Evolutionary conservation across 768 basidiomycete genomes (phyloP).

Genomic region (Ramaria sp.): DNA sequence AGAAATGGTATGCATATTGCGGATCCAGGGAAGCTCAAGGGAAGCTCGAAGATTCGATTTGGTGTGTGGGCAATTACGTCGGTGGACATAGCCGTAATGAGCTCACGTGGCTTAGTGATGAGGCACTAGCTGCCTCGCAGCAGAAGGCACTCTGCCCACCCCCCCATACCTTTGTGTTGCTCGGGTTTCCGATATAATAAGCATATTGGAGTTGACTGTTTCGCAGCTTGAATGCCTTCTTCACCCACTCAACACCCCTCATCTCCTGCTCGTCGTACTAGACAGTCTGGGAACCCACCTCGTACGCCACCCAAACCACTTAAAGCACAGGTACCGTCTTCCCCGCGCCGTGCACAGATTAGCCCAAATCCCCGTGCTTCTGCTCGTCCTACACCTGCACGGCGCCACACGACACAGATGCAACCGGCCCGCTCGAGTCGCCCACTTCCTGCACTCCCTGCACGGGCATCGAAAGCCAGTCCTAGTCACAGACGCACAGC

Average conservation of each 20-base stretch:
- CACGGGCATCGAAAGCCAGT: background rate
- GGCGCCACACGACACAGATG: conserved; percentile 2
- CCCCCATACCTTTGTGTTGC: too few relatives aligned
- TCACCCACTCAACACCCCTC: background rate
- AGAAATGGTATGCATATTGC: too few relatives aligned
- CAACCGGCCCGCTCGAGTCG: background rate
- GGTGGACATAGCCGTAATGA: too few relatives aligned
- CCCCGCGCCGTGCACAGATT: conserved; percentile 1
- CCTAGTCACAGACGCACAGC: background rate
- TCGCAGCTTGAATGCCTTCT: background rate
- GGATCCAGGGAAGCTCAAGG: too few relatives aligned
- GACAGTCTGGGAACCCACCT: background rate
- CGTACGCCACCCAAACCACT: background rate
- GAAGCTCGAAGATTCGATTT: too few relatives aligned
- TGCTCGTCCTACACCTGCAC: background rate
- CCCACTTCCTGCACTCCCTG: background rate
- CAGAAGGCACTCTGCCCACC: too few relatives aligned
- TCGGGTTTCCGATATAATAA: too few relatives aligned
- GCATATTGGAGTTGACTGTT: too few relatives aligned
- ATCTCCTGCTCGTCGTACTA: background rate
- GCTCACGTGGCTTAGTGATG: too few relatives aligned
- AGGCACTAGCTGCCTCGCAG: too few relatives aligned
- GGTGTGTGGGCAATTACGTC: too few relatives aligned
- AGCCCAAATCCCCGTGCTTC: background rate
- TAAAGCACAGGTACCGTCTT: background rate